phyloP scores from a whole-genome alignment of 23 red algal genomes.

The Gracilariopsis chorda region DNA sequence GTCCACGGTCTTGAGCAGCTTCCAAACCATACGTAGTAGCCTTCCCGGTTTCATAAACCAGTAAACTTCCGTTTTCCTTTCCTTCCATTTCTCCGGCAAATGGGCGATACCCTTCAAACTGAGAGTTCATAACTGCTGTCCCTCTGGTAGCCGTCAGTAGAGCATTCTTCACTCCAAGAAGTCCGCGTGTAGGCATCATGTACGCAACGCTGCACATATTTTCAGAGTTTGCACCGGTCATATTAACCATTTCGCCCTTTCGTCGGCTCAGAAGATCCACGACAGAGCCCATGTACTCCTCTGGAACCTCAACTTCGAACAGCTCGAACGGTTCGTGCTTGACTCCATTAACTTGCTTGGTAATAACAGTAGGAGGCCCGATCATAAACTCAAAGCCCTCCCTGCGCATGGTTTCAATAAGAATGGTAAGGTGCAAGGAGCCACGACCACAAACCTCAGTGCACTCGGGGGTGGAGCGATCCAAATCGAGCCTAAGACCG shows the following conservation, averaged over 20 bases:
- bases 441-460: conserved; percentile 84
- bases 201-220: conserved; percentile 67
- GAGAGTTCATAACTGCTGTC: conserved; percentile 77
- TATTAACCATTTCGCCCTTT: conserved; percentile 93
- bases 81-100: conserved; percentile 68
- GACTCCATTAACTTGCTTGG: conserved; percentile 58
- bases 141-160: conserved; percentile 88
- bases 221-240: conserved; percentile 66
- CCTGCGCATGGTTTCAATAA: conserved; percentile 91
- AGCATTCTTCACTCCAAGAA: conserved; percentile 90
- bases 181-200: conserved; percentile 81
- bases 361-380: conserved; percentile 87
- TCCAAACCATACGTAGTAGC: conserved; percentile 81
- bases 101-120: conserved; percentile 78
- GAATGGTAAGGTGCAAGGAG: conserved; percentile 85
- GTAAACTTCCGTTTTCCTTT: conserved; percentile 78
- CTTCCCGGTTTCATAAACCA: conserved; percentile 82
- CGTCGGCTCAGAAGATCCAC: conserved; percentile 79
- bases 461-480: conserved; percentile 62
- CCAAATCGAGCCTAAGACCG: conserved; percentile 61
- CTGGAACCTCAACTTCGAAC: conserved; percentile 90
- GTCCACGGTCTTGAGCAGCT: conserved; percentile 78
- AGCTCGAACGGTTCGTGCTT: conserved; percentile 80
- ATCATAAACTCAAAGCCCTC: conserved; percentile 94
- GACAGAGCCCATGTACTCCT: conserved; percentile 92